Evolutionary conservation across 108 stramenopile species (phyloP).

Genomic region (Nitzschia sp.): DNA sequence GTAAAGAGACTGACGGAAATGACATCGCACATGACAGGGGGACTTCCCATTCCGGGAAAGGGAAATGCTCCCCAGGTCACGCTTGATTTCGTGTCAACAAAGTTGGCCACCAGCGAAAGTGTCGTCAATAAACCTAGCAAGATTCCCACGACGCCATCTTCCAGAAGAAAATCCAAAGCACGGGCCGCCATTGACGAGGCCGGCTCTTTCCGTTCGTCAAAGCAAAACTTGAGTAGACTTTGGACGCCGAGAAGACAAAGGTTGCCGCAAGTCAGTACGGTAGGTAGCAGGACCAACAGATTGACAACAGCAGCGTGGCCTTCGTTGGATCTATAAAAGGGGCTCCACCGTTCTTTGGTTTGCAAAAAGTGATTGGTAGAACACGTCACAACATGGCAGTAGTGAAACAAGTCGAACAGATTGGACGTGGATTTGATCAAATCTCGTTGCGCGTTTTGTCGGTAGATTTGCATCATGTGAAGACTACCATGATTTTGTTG

Average conservation of each 20-base stretch:
- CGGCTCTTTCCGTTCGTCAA: neutral
- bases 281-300: slow-evolving; percentile 21
- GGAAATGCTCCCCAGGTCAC: slow-evolving; percentile 9
- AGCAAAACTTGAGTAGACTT: slow-evolving; percentile 5
- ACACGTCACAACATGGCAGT: slow-evolving; percentile 30
- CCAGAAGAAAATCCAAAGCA: neutral
- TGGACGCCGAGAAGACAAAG: neutral
- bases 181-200: neutral
- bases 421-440: slow-evolving; percentile 20
- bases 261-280: neutral
- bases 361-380: slow-evolving; percentile 19
- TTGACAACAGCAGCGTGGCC: slow-evolving; percentile 28
- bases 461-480: slow-evolving; percentile 19
- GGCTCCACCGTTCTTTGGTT: slow-evolving; percentile 22
- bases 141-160: slow-evolving; percentile 8
- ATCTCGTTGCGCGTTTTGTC: slow-evolving; percentile 15
- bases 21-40: slow-evolving; percentile 18
- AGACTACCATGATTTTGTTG: slow-evolving; percentile 21
- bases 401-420: slow-evolving; percentile 22
- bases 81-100: slow-evolving; percentile 28
- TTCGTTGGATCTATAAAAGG: slow-evolving; percentile 22
- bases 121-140: slow-evolving; percentile 12
- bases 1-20: slow-evolving; percentile 16
- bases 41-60: neutral
- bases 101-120: slow-evolving; percentile 7